Evolutionary conservation across 345 rosid genomes (phyloP).

Genomic region (Gossypium australe): DNA sequence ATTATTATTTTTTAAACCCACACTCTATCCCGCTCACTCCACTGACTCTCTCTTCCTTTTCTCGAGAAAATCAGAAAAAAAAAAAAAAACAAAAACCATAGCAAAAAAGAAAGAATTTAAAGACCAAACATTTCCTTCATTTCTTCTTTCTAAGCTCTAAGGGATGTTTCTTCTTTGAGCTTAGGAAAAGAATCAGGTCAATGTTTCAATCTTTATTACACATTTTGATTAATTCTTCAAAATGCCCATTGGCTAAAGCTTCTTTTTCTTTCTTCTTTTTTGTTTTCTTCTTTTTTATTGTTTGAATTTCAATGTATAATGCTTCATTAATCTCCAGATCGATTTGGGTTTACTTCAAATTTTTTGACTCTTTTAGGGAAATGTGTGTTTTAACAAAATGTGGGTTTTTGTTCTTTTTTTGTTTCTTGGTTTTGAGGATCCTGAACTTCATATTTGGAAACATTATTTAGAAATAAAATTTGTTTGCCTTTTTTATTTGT

Average conservation of each 20-base stretch:
- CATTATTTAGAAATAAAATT: background rate
- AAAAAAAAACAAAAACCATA: background rate
- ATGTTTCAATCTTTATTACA: background rate
- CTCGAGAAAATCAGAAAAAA: constrained; percentile 1
- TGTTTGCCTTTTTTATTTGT: constrained; percentile 1
- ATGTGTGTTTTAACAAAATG: background rate
- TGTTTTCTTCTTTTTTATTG: background rate
- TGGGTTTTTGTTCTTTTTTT: background rate
- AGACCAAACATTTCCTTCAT: constrained; percentile 3
- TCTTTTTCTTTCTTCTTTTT: background rate
- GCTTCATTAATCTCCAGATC: background rate
- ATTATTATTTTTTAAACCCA: constrained; percentile 6
- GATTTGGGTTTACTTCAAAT: constrained; percentile 10
- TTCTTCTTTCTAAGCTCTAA: constrained; percentile 16
- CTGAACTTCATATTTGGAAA: constrained; percentile 22
- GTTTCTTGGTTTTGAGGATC: background rate
- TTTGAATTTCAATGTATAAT: background rate
- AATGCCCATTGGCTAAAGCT: background rate
- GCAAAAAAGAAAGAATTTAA: no score
- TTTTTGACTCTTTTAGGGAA: constrained; percentile 2
- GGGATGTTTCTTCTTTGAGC: constrained; percentile 20
- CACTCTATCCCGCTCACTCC: constrained; percentile 19
- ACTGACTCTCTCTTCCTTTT: constrained; percentile 5
- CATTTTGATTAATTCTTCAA: constrained; percentile 4
- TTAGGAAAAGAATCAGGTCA: constrained; percentile 12